phyloP scores from a whole-genome alignment of 805 yeast genomes.

The Tetrapisispora nanseiensis region DNA sequence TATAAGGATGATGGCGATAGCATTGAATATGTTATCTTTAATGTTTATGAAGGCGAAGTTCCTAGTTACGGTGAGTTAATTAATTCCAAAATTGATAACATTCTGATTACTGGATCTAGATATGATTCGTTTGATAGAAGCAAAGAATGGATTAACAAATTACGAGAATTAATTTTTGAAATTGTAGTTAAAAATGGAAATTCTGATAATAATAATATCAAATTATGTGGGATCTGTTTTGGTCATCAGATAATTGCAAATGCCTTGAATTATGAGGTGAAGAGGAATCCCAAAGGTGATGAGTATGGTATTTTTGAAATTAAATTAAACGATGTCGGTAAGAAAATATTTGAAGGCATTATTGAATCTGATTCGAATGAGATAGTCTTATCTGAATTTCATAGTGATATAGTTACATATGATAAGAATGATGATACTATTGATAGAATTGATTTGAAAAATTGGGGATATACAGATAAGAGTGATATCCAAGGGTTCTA shows the following conservation, averaged over 20 bases:
- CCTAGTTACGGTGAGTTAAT: conserved; percentile 16
- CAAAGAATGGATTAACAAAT: conserved; percentile 33
- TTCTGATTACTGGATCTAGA: conserved; percentile 40
- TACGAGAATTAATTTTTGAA: conserved; percentile 30
- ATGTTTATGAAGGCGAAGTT: conserved; percentile 15
- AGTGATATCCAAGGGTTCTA: conserved; percentile 63
- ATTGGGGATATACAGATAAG: conserved; percentile 44
- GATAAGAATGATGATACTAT: neutral
- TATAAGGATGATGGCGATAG: conserved; percentile 1
- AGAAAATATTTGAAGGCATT: conserved; percentile 9
- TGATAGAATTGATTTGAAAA: conserved; percentile 7
- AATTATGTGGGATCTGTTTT: conserved; percentile 63
- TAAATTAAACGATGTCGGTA: conserved; percentile 32
- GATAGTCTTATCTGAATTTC: conserved; percentile 44
- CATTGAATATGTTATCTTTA: conserved; percentile 14
- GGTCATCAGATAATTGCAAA: conserved; percentile 77
- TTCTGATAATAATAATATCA: conserved; percentile 5
- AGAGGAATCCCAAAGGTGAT: conserved; percentile 55
- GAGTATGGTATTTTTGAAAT: conserved; percentile 57
- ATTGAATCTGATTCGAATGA: conserved; percentile 8
- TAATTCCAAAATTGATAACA: conserved; percentile 23
- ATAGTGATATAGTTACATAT: conserved; percentile 42
- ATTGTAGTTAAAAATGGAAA: conserved; percentile 5
- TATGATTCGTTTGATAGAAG: conserved; percentile 35
- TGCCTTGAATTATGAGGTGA: conserved; percentile 53